These are phyloP conservation scores for Eutypa lata DNA, from an alignment of 2,329 filamentous ascomycete species.

Conservation along the genomic window DNA sequence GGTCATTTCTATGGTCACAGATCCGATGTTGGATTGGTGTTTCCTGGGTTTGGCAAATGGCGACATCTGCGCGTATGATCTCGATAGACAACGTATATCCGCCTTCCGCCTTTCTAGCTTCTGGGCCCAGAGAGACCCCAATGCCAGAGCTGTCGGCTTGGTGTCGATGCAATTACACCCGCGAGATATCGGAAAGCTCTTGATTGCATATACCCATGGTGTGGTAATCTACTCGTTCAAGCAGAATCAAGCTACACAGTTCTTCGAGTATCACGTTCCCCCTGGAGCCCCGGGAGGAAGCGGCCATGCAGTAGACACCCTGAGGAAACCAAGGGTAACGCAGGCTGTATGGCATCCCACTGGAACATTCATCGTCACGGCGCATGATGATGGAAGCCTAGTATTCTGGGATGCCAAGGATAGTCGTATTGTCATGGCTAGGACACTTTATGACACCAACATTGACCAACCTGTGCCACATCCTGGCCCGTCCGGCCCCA, in stretches of 20 bases:
- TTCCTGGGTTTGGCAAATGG: slow-evolving; percentile 80
- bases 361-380: slow-evolving; percentile 82
- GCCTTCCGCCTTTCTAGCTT: slow-evolving; percentile 83
- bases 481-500: slow-evolving; percentile 53
- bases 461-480: slow-evolving; percentile 63
- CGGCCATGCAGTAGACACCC: slow-evolving; percentile 55
- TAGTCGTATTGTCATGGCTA: slow-evolving; percentile 76
- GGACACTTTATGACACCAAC: slow-evolving; percentile 72
- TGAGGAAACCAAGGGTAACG: slow-evolving; percentile 70
- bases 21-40: slow-evolving; percentile 91
- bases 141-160: slow-evolving; percentile 57
- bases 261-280: slow-evolving; percentile 79
- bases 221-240: slow-evolving; percentile 94
- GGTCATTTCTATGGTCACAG: slow-evolving; percentile 71
- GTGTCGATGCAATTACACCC: slow-evolving; percentile 84
- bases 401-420: slow-evolving; percentile 95
- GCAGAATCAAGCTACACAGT: slow-evolving; percentile 74
- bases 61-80: slow-evolving; percentile 87
- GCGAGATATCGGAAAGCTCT: slow-evolving; percentile 82
- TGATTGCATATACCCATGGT: slow-evolving; percentile 88
- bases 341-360: slow-evolving; percentile 94
- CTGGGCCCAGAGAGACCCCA: slow-evolving; percentile 72
- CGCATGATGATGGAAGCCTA: slow-evolving; percentile 85
- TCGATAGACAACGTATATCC: slow-evolving; percentile 74
- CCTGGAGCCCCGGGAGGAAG: slow-evolving; percentile 82